Evolutionary conservation across 345 rosid genomes (phyloP), one percentile per base, ranked within the genome.

Genomic region (Noccaea caerulescens): DNA sequence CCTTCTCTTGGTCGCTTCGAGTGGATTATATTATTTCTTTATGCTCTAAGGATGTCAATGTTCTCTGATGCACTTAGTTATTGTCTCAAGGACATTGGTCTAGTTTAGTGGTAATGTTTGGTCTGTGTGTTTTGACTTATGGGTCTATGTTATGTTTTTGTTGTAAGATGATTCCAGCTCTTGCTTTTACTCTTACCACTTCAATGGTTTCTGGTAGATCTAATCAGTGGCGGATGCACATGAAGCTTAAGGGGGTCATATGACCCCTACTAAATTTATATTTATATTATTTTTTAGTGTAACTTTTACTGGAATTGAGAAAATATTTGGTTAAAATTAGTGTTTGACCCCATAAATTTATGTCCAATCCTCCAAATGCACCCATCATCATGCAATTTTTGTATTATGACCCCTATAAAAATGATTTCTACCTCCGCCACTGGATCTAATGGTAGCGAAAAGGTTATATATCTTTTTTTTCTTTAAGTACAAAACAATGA

Each of bases 61-160:
- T 47, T 47, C 46, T 49, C 14, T 56, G 59, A 59, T 66, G 72
- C 66, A 66, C 64, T 46, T 41, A 66, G 69, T 68, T 63, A 69
- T 63, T 47, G 70, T 69, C 62, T 55, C 44, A n/a, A 75, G 54
- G 45, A 68, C 78, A 33, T 42, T 61, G 52, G 50, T 75, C 75
- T 76, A 63, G 69, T 36, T 75, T 75, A 68, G 73, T 25, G 18
- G 58, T 75, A 67, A 46, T 60, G 9, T 68, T 2, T 63, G 16
- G 16, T 56, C 52, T 33, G 37, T 38, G 45, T 56, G 70, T 50
- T 56, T 39, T 27, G 30, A 27, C 30, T 27, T 27, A 27, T 61
- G 68, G 51, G 63, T 74, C 57, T 68, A 45, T 68, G 65, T n/a
- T 76, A 45, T 52, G 69, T 32, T 54, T 33, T 46, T 33, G 67